These are phyloP conservation scores for Willaertia magna DNA, from an alignment of 208 protist species.

Conservation along the genomic window DNA sequence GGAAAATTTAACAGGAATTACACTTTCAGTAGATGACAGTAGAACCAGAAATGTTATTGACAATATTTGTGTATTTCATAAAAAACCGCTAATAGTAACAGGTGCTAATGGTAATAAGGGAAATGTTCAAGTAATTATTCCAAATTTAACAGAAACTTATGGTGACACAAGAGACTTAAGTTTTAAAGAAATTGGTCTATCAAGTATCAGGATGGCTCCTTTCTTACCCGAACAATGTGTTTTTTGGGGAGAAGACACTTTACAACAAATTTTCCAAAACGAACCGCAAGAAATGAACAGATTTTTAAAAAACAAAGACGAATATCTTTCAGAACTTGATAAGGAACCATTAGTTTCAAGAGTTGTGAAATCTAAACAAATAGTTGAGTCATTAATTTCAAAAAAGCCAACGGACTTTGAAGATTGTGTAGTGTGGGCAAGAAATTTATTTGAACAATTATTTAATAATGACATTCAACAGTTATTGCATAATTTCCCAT, in stretches of 20 bases:
- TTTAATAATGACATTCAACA: constrained; percentile 88
- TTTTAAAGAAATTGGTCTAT: constrained; percentile 97
- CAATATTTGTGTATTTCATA: constrained; percentile 79
- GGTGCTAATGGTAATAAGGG: constrained; percentile 98
- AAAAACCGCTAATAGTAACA: constrained; percentile 92
- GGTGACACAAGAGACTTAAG: constrained; percentile 86
- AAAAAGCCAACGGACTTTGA: constrained; percentile 54
- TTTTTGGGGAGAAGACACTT: constrained; percentile 80
- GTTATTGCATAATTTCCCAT: constrained; percentile 93
- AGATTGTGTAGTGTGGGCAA: constrained; percentile 85
- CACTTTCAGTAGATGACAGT: constrained; percentile 98
- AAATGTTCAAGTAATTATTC: constrained; percentile 92
- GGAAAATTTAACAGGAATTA: constrained; percentile 69
- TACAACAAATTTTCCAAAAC: constrained; percentile 63
- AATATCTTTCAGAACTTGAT: constrained; percentile 47
- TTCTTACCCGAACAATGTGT: constrained; percentile 97
- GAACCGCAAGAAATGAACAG: constrained; percentile 58
- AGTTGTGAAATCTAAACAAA: constrained; percentile 43
- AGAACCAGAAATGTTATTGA: constrained; percentile 90
- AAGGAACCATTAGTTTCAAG: constrained; percentile 55
- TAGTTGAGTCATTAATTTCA: constrained; percentile 29
- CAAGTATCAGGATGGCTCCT: constrained; percentile 99
- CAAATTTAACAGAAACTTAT: constrained; percentile 95
- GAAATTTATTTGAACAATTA: constrained; percentile 79
- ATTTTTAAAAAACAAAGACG: constrained; percentile 52